Evolutionary conservation across 768 basidiomycete species (phyloP).

Genomic region (Leucogyrophana mollusca): DNA sequence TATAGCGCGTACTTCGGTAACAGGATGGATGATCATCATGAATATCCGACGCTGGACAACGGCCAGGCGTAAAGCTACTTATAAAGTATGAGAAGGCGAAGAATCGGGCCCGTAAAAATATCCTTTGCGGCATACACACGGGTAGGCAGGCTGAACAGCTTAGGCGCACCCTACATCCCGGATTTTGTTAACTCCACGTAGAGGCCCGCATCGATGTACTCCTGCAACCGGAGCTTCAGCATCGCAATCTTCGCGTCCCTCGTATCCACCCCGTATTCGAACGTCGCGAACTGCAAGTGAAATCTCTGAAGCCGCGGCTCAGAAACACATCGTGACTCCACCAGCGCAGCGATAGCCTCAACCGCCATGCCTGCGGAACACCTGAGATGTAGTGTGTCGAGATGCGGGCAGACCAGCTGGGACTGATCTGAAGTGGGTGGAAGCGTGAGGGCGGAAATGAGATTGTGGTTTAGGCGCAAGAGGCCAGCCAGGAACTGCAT

Average conservation of each 20-base stretch:
- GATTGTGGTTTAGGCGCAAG: conserved; percentile 30
- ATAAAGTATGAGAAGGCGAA: no score
- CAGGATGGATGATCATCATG: no score
- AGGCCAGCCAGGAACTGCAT: conserved; percentile 23
- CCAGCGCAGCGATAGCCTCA: conserved; percentile 20
- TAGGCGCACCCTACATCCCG: conserved; percentile 1
- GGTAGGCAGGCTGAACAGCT: no score
- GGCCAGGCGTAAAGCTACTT: no score
- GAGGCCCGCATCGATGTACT: conserved; percentile 21
- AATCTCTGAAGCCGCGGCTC: conserved; percentile 15
- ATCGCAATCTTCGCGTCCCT: conserved; percentile 25
- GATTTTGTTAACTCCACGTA: conserved; percentile 23
- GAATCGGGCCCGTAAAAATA: no score
- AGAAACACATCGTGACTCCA: conserved; percentile 20
- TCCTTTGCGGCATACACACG: no score
- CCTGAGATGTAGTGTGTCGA: conserved; percentile 20
- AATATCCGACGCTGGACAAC: no score
- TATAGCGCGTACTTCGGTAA: no score
- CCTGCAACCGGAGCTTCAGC: conserved; percentile 9
- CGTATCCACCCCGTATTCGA: conserved; percentile 27
- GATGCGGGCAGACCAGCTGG: conserved; percentile 18
- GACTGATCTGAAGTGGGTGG: not conserved
- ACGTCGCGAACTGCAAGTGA: conserved; percentile 23
- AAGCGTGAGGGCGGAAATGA: conserved; percentile 20
- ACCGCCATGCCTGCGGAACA: conserved; percentile 23